Evolutionary conservation across 148 eudicot species (phyloP), one percentile per base, ranked within the genome.

Genomic region (Vaccinium vitisidaea): DNA sequence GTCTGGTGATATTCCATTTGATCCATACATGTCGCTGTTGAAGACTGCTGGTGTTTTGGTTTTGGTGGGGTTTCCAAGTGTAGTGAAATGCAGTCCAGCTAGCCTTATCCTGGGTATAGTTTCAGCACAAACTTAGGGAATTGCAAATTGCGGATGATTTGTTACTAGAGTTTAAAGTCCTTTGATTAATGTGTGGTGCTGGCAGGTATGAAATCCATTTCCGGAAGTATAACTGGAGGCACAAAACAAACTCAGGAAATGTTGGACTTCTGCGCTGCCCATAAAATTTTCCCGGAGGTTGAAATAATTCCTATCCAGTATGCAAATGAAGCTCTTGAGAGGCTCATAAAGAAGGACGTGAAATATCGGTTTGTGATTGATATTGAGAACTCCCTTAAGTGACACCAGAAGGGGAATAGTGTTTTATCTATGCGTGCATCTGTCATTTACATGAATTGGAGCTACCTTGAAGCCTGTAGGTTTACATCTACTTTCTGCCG

Each of bases 331-430:
- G 98, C 97, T 53, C 88, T 92, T 48, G 95, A 95, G 86, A 87
- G 93, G 87, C 82, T 92, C 18, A 63, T 91, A 21, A 95, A 91
- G 80, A 92, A 87, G 88, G 94, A 92, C 58, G 92, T 93, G 80
- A 92, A 93, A 76, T 94, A 92, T 77, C 93, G 94, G 12, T 94
- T 94, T 86, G 98, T 94, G 86, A 93, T 95, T 27, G 98, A 95
- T 85, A 89, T 94, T 13, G 90, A 86, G 74, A 93, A 88, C 87
- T 92, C 98, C 36, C 93, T 94, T 75, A 89, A 89, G 77, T 93
- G 88, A 93, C 25, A 53, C 63, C 77, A 36, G 49, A 4, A 52
- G 58, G 59, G 21, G 23, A 53, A 19, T 8, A 48, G 30, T 43
- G 54, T 43, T 18, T 75, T 46, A 12, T 46, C 23, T 7, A 75